Base-by-base conservation (phyloP, 108 stramenopile species). In the Cyclostephanos tholiformis region DNA sequence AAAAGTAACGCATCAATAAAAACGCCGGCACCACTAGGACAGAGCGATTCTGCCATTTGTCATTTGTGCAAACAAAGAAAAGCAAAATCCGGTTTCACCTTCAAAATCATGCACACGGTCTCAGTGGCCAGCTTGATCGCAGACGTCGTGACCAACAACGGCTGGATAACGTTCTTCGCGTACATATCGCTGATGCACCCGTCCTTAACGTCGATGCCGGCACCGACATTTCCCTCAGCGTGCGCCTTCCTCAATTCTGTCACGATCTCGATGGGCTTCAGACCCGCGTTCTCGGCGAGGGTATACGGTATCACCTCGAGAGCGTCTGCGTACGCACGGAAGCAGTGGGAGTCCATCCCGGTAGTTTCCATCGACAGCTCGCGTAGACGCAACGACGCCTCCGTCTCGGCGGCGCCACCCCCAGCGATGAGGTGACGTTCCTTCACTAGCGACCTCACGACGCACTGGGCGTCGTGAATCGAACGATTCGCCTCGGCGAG, bases 401-500 rank as follows among this genome's bases (percentile, higher is more conserved):
- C 96, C 10, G 94, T 89, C 85, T 99, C 99, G 27, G 97, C 86
- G 17, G 98, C 97, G 36, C 98, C 98, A n/a, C 99, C 99, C n/a
- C 98, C 99, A 16, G 97, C 95, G 84, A 99, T 97, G 74, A 99
- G 74, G 77, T 85, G 91, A 3, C 96, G 84, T 74, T 98, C 86
- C 89, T 99, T 98, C 63, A 99, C 97, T 65, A 99, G 77, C 13
- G 89, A 89, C 27, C 99, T 94, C 32, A 97, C 97, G 5, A 99
- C 99, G 69, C 99, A 99, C 67, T 99, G 98, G 26, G 99, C 99
- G 89, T 99, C 99, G 81, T 99, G 99, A 62, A 99, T 71, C 74
- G 94, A 95, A 22, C 99, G 95, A 74, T 97, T 95, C 26, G 98
- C 97, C 89, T 99, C 99, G 30, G 95, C 97, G 65, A 99, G 80